phyloP scores from a whole-genome alignment of 1,139 yeast genomes.

The Geotrichum fermentans region DNA sequence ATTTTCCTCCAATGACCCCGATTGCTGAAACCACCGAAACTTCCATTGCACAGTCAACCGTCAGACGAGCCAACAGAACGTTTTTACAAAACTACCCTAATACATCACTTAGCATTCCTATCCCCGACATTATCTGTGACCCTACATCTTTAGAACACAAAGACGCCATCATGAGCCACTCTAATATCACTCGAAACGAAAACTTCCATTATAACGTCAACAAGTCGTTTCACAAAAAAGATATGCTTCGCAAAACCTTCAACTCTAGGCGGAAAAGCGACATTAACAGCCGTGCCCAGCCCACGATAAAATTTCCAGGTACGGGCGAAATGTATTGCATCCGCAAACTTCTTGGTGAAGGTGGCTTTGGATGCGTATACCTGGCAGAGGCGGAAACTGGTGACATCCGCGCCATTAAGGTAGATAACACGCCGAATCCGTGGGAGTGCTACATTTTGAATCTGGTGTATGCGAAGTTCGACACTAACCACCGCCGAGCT shows the following conservation, averaged over 20 bases:
- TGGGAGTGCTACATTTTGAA: slow-evolving; percentile 81
- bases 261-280: slow-evolving; percentile 26
- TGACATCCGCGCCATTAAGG: slow-evolving; percentile 53
- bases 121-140: slow-evolving; percentile 12
- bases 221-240: slow-evolving; percentile 31
- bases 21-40: slow-evolving; percentile 36
- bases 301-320: slow-evolving; percentile 23
- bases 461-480: slow-evolving; percentile 46
- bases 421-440: slow-evolving; percentile 62
- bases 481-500: slow-evolving; percentile 25
- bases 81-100: slow-evolving; percentile 9
- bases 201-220: slow-evolving; percentile 14
- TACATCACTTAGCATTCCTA: slow-evolving; percentile 2
- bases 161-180: slow-evolving; percentile 16
- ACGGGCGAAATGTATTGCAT: slow-evolving; percentile 43
- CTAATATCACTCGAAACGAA: slow-evolving; percentile 1
- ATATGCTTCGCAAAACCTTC: slow-evolving; percentile 30
- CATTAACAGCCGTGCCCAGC: slow-evolving; percentile 10
- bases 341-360: slow-evolving; percentile 63
- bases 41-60: slow-evolving; percentile 20
- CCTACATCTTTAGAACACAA: slow-evolving; percentile 20
- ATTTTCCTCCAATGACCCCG: slow-evolving; percentile 32
- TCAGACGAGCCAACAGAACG: slow-evolving; percentile 13
- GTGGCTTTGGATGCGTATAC: slow-evolving; percentile 77
- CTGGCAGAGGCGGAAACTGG: slow-evolving; percentile 57